Evolutionary conservation across 306 rosid genomes (phyloP).

Genomic region (Malus sylvestris): DNA sequence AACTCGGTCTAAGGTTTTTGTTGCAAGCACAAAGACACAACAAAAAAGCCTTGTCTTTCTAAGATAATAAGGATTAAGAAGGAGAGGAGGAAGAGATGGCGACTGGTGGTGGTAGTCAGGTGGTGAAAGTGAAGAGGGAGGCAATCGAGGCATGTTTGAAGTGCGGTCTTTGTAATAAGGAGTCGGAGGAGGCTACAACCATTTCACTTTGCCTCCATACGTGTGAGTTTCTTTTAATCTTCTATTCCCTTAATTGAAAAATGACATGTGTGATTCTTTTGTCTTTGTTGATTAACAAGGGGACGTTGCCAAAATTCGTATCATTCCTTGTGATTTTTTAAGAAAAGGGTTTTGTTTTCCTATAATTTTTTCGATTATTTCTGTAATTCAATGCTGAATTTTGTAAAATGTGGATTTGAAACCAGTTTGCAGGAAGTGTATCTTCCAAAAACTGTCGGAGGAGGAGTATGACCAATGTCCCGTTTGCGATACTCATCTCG

Average conservation of each 20-base stretch:
- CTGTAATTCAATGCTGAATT: slow-evolving; percentile 16
- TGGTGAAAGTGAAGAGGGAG: slow-evolving; percentile 58
- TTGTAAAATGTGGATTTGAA: slow-evolving; percentile 13
- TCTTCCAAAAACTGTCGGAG: slow-evolving; percentile 70
- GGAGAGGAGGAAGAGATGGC: slow-evolving; percentile 22
- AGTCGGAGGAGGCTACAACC: slow-evolving; percentile 75
- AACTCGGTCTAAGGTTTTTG: too few species aligned
- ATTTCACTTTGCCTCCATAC: slow-evolving; percentile 92
- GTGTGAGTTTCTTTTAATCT: slow-evolving; percentile 33
- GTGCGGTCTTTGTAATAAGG: slow-evolving; percentile 81
- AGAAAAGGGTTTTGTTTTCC: background rate
- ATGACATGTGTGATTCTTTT: too few species aligned
- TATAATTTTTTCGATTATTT: background rate
- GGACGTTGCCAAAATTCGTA: background rate
- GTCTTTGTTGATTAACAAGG: background rate
- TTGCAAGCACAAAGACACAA: slow-evolving; percentile 9
- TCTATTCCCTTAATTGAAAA: background rate
- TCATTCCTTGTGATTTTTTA: background rate
- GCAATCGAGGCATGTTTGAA: slow-evolving; percentile 75
- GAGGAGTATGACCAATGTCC: slow-evolving; percentile 70
- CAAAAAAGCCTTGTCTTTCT: background rate
- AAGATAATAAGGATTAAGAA: background rate
- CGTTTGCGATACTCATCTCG: slow-evolving; percentile 76
- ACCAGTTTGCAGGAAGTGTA: slow-evolving; percentile 94
- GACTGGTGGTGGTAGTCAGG: slow-evolving; percentile 15